phyloP scores from a whole-genome alignment of 139 green algal genomes.

The Asterochloris sp. region DNA sequence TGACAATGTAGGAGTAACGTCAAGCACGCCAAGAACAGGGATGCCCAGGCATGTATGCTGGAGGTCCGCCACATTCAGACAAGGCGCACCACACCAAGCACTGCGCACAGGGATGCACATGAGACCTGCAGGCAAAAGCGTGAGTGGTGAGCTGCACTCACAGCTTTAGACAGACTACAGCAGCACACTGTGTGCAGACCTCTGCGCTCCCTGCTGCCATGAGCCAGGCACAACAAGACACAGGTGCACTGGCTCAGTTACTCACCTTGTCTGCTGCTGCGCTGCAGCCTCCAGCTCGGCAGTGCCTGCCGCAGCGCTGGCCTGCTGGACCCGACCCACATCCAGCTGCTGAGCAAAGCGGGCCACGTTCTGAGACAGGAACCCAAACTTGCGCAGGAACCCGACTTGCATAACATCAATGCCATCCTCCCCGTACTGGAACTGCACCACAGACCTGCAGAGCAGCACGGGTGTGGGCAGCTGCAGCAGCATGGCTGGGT shows the following conservation, averaged over 20 bases:
- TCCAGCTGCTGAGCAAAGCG: constrained; percentile 44
- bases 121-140: too few species aligned
- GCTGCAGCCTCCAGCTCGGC: background rate
- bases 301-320: background rate
- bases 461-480: background rate
- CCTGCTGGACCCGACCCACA: constrained; percentile 7
- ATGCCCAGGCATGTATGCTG: too few species aligned
- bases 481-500: too few species aligned
- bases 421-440: constrained; percentile 94
- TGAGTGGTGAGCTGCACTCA: too few species aligned
- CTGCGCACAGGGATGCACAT: too few species aligned
- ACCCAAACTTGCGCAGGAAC: constrained; percentile 80
- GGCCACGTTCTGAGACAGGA: constrained; percentile 74
- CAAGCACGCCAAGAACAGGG: too few species aligned
- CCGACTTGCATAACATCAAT: constrained; percentile 68
- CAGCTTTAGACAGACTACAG: too few species aligned
- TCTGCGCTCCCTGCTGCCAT: too few species aligned
- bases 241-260: background rate
- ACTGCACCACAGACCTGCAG: constrained; percentile 61
- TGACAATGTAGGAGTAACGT: too few species aligned
- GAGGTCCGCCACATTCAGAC: too few species aligned
- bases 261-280: background rate
- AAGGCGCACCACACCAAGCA: too few species aligned
- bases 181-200: too few species aligned
- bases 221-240: background rate